Base-by-base conservation (phyloP, 306 rosid species). In the Senna tora region DNA sequence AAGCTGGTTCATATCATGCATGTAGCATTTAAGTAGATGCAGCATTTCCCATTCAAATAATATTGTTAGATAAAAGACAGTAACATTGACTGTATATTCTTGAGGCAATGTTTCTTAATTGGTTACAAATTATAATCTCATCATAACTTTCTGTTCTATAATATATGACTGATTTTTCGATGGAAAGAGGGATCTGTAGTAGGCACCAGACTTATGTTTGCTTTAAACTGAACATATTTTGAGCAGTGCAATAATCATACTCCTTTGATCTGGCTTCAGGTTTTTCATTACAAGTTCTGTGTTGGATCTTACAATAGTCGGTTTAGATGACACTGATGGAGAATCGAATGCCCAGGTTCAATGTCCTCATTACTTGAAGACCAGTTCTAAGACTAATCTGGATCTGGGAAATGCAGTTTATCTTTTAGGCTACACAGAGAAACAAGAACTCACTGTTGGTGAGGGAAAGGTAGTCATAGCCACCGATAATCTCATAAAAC, bases 401-500 rank as follows among this genome's bases (percentile, higher is more conserved):
- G 97, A 89, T 78, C 85, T 95, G 17, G 96, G 99, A 69, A 91
- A 90, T 69, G 84, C 78, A 9, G 97, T 95, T 75, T 95, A 88
- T 83, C 91, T 95, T 85, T 69, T 95, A 77, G 99, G 99, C 71
- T 84, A 79, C 79, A 77, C 93, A 0, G 92, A 84, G 43, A 92
- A 87, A 69, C 89, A 80, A 41, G 99, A 92, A 55, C 80, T 95
- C 38, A 75, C 87, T 71, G 82, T 95, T 75, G 92, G 93, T 0
- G 99, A 95, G 83, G 99, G 97, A 25, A 95, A 88, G 87, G 97
- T 95, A 34, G 93, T 88, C 74, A 91, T 95, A 33, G 97, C 96
- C 69, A 95, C 99, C 1, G 99, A 95, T 83, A 95, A 92, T 86
- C 96, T 95, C 62, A 92, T 92, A 69, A 95, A 95, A 74, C 77